Base-by-base conservation (phyloP, 192 early-diverging fungal genomes). In the Coemansia furcata region DNA sequence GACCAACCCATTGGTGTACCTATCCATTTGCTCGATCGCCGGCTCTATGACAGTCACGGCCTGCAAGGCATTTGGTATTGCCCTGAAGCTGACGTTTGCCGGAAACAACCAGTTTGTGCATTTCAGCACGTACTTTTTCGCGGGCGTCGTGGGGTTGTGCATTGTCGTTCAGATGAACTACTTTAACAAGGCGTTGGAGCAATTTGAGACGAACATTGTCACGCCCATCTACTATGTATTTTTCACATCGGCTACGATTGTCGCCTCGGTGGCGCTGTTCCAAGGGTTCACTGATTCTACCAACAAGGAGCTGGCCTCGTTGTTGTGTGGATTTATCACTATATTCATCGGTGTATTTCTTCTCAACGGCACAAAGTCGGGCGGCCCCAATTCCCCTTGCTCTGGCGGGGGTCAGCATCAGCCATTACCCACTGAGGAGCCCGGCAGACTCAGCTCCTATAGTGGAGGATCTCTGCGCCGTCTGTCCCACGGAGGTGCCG, bases 121-220 rank as follows among this genome's bases (percentile, higher is more conserved):
- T 65, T 83, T 92, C 8, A 94, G 93, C 47, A 96, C 95, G 8
- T 98, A 93, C 67, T 85, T 94, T 21, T 96, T 98, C 78, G 89
- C 87, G 19, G 76, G 90, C 35, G 86, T 93, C 29, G 93, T 95
- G 29, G 79, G 78, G 4, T 74, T 89, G 3, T 95, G 92, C 72
- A 95, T 94, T 60, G 80, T 97, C n/a, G 90, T 91, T 35, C 96
- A 98, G 84, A 93, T 97, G 89, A 98, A 98, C 78, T 98, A 97
- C 78, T 95, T 98, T 66, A 98, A 98, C 86, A 98, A 97, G 84
- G 94, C 96, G 19, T 80, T 98, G 33, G 94, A 94, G 68, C 80
- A 89, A 65, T 98, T 96, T 73, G 92, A 91, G 26, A 97, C 96
- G 54, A 96, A 95, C 72, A 74, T 93, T 29, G 92, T 94, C 40